Conservation (phyloP, 148 eudicot genomes). For the Rhododendron ferrugineum region DNA sequence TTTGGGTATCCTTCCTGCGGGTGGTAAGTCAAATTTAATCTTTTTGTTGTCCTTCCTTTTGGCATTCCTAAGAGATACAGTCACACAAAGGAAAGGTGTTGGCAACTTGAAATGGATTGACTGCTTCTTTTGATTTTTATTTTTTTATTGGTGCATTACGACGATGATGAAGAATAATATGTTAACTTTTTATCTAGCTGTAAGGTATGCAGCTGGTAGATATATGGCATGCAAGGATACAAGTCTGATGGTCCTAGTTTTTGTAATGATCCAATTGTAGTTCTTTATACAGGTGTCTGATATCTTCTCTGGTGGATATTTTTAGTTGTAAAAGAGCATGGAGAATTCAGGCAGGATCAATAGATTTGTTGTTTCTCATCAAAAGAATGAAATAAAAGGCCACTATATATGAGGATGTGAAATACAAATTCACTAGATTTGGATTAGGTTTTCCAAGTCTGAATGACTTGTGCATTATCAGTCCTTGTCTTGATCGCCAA, state of each 20-base stretch:
- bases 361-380: background rate
- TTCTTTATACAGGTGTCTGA: background rate
- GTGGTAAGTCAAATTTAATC: conserved; percentile 54
- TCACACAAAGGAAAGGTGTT: background rate
- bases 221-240: background rate
- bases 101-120: background rate
- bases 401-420: background rate
- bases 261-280: background rate
- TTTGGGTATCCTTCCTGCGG: conserved; percentile 88
- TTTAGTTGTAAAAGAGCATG: background rate
- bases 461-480: no score
- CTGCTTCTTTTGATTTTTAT: background rate
- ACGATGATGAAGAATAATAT: background rate
- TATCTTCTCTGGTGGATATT: background rate
- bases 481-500: background rate
- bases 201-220: background rate
- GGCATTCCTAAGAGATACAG: background rate
- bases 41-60: background rate
- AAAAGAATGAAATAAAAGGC: background rate
- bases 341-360: background rate
- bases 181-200: background rate
- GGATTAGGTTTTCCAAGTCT: background rate
- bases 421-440: background rate
- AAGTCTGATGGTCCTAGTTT: background rate
- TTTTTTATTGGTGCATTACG: no score